These are phyloP conservation scores for Hygrocybe coccinea DNA, from an alignment of 768 basidiomycete species.

Conservation along the genomic window DNA sequence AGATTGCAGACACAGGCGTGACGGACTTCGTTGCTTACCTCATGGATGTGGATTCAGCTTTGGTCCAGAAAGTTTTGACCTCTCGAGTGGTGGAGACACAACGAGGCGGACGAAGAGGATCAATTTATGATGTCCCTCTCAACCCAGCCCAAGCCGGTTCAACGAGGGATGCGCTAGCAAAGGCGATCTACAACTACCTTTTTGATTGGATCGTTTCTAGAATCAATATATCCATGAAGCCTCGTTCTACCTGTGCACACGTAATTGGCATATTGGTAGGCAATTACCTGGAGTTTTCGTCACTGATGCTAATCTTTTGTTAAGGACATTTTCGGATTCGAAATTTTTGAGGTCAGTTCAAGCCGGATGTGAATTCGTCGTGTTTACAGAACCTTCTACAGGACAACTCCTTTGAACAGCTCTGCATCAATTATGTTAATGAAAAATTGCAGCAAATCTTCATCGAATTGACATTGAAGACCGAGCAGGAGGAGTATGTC, in stretches of 20 bases:
- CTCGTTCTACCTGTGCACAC: slow-evolving; percentile 64
- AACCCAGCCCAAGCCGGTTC: slow-evolving; percentile 88
- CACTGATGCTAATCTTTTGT: slow-evolving; percentile 4
- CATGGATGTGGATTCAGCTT: slow-evolving; percentile 76
- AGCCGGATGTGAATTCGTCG: neutral
- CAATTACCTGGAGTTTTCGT: slow-evolving; percentile 5
- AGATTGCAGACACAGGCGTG: slow-evolving; percentile 76
- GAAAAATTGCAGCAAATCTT: slow-evolving; percentile 99
- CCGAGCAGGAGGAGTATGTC: slow-evolving; percentile 99
- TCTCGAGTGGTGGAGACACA: slow-evolving; percentile 87
- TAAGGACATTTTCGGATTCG: slow-evolving; percentile 97
- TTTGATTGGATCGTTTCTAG: slow-evolving; percentile 99
- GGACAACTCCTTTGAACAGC: slow-evolving; percentile 95
- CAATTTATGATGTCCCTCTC: slow-evolving; percentile 93
- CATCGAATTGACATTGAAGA: slow-evolving; percentile 97
- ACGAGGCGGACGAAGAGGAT: slow-evolving; percentile 86
- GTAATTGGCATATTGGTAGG: slow-evolving; percentile 88
- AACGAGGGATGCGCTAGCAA: slow-evolving; percentile 86
- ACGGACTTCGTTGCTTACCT: slow-evolving; percentile 93
- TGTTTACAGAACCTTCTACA: slow-evolving; percentile 25
- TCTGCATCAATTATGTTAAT: slow-evolving; percentile 99
- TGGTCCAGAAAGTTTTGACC: slow-evolving; percentile 84
- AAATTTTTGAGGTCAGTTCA: slow-evolving; percentile 81
- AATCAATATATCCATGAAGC: slow-evolving; percentile 95
- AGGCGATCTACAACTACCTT: slow-evolving; percentile 96